Base-by-base conservation (phyloP, 1,284 basidiomycete species). In the Puccinia novopanici region DNA sequence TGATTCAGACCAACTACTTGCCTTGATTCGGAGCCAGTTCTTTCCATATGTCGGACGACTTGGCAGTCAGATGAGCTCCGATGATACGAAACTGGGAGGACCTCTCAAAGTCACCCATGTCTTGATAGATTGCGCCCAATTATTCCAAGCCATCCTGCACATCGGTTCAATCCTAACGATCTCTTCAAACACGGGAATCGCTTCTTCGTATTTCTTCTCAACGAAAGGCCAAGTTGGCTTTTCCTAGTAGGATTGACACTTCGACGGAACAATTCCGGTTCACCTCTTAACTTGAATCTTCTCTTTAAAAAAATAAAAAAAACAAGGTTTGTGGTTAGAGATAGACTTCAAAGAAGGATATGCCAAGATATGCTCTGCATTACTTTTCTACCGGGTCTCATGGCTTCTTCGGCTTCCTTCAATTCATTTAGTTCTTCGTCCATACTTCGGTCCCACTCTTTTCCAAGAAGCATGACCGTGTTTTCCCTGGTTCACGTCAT, bases 131-230 rank as follows among this genome's bases (percentile, higher is more conserved):
- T 6, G 84, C 82, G 3, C 83, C 83, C 3, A 89, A 0, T 94
- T 93, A 12, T 90, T 89, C 95, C 95, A 98, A 0, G 95, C 93
- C 4, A 90, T 87, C 5, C 89, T 88, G 12, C 94, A 92, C 48
- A 92, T 90, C 1, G 95, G 94, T 85, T 98, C 95, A 80, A 95
- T 94, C 12, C 93, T 90, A 80, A 98, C 94, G 82, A 98, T 93
- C 84, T 98, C 93, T 84, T 92, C 91, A 89, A 95, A 93, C 63
- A 91, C 89, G 30, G 90, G 89, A 50, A 94, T 91, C 0, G 94
- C 92, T 82, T 91, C 89, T 0, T 88, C 87, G 24, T 91, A 87
- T 81, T 93, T 87, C 73, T 88, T 89, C 83, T 92, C 90, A 72
- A 95, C 90, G 85, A n/a, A 93, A 98, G 0, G 92, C 92, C 83